Conservation (phyloP, 108 stramenopile genomes). For the Nitzschia putrida region DNA sequence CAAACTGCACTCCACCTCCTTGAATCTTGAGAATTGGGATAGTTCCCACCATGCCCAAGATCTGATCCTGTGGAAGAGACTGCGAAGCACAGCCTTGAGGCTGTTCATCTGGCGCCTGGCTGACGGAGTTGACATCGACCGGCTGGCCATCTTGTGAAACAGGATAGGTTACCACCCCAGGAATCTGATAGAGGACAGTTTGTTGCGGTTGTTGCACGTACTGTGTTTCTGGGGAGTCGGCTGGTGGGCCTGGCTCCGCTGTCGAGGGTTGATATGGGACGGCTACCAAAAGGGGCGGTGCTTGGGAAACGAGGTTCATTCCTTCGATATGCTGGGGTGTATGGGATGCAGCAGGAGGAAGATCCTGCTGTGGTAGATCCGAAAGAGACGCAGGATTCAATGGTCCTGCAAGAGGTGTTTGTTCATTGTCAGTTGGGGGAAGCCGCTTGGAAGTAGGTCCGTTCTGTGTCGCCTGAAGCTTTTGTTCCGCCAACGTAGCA, state of each 20-base stretch:
- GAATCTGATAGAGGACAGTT: constrained; percentile 28
- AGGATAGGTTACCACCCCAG: constrained; percentile 32
- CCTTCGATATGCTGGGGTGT: not conserved
- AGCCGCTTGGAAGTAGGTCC: not conserved
- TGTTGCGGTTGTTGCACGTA: constrained; percentile 16
- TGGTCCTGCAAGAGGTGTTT: not conserved
- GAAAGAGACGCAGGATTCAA: not conserved
- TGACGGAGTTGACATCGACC: not conserved
- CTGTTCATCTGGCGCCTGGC: constrained; percentile 7
- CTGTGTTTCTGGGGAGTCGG: not conserved
- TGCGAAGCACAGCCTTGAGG: not conserved
- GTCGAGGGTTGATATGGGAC: not conserved
- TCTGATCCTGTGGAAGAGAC: constrained; percentile 23
- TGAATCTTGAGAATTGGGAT: constrained; percentile 43
- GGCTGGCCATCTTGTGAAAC: not conserved
- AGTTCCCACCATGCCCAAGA: constrained; percentile 43
- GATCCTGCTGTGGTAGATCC: not conserved
- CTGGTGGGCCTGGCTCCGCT: not conserved
- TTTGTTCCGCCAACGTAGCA: constrained; percentile 10
- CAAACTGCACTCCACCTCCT: constrained; percentile 25
- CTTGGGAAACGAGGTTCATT: not conserved
- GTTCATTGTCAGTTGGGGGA: not conserved
- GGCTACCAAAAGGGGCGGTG: constrained; percentile 3
- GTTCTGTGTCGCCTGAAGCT: not conserved
- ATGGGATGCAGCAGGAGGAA: not conserved